Conservation (phyloP, 225 moss, liverwort and hornwort genomes). For the Physcomitrium patens region DNA sequence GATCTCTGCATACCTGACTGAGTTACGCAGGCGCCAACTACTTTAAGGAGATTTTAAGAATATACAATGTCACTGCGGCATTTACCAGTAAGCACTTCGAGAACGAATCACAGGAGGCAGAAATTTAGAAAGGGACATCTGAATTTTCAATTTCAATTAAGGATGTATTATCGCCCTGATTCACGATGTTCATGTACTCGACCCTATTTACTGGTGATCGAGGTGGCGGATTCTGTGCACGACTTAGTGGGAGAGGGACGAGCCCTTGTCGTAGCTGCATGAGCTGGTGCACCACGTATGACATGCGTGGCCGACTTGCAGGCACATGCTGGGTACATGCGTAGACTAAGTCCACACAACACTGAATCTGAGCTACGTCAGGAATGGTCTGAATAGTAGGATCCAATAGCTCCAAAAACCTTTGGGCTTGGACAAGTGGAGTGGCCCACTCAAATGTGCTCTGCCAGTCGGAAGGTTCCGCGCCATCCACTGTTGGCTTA, state of each 20-base stretch:
- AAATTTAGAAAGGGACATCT: slow-evolving; percentile 84
- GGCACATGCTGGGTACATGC: slow-evolving; percentile 94
- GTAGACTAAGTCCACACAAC: slow-evolving; percentile 79
- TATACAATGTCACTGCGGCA: no score
- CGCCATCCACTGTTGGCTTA: slow-evolving; percentile 75
- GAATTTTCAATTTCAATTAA: slow-evolving; percentile 83
- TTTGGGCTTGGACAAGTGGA: slow-evolving; percentile 86
- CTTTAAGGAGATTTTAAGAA: no score
- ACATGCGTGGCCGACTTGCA: slow-evolving; percentile 94
- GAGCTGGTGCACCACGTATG: slow-evolving; percentile 82
- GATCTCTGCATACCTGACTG: no score
- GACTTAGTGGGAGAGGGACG: slow-evolving; percentile 53
- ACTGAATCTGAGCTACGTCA: slow-evolving; percentile 77
- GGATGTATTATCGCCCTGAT: slow-evolving; percentile 73
- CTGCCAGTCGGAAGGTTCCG: slow-evolving; percentile 67
- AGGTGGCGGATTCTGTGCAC: slow-evolving; percentile 25
- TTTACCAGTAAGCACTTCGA: no score
- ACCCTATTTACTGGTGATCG: slow-evolving; percentile 39
- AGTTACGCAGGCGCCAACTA: no score
- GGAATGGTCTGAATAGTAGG: slow-evolving; percentile 63
- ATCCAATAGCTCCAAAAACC: slow-evolving; percentile 81
- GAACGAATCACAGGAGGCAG: slow-evolving; percentile 19
- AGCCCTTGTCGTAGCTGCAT: slow-evolving; percentile 73
- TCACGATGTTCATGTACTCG: slow-evolving; percentile 46
- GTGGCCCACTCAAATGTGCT: slow-evolving; percentile 96